Evolutionary conservation across 2,329 filamentous ascomycete genomes (phyloP), one percentile per base, ranked within the genome.

Genomic region (Pestalotiopsis sp.): DNA sequence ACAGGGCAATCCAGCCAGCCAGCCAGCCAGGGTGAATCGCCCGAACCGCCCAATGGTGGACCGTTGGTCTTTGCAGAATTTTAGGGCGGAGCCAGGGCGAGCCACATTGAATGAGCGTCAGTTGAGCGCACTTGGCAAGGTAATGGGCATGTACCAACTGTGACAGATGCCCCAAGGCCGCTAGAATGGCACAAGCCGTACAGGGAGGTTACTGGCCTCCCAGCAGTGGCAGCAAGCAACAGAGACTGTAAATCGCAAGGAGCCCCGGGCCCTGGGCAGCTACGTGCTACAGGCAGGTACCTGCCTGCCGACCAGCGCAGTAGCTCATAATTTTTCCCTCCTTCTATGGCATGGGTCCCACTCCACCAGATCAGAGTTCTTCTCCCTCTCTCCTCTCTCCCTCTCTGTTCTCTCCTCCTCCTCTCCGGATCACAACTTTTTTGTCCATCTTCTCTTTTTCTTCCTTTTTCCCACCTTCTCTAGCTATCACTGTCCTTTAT

Each of bases 401-500:
- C 58, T 64, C 58, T 64, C 66, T 52, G 38, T 52, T 36, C 14
- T 45, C 59, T 58, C 41, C 68, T 64, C 69, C 58, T 61, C 62
- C 31, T 71, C 70, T 65, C 70, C 69, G 61, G 68, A 68, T 70
- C 69, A 69, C 71, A 70, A 68, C 66, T 36, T 70, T 71, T 71
- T 73, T 70, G 70, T 74, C 69, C 73, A 70, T 74, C 71, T 74
- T 77, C 75, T 75, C 75, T 75, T 52, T 52, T 75, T 73, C 75
- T 75, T 75, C 74, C 71, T 31, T 73, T 69, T 67, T 65, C 71
- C 75, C 74, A 73, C 75, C 73, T 71, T 73, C 73, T 73, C 71
- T 71, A 68, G 72, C 72, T 73, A 72, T 74, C 71, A 73, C 73
- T 76, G 74, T 78, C 76, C 76, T 77, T 78, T 77, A 72, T 76